These are phyloP conservation scores for Penicillium simplicissimum DNA, from an alignment of 495 filamentous ascomycete species.

Conservation along the genomic window DNA sequence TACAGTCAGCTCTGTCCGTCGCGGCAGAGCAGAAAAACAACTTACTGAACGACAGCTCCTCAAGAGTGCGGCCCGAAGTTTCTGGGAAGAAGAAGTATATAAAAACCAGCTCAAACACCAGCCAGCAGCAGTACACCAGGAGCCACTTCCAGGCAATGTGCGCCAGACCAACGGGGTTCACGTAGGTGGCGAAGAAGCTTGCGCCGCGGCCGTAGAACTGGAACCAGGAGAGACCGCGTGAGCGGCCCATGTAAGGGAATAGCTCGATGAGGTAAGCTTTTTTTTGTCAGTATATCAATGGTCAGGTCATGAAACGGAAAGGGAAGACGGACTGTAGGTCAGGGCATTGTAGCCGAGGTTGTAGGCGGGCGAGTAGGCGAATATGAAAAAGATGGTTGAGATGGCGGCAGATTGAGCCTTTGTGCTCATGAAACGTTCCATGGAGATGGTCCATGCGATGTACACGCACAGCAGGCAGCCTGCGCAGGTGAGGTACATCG, in stretches of 20 bases:
- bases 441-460: slow-evolving; percentile 60
- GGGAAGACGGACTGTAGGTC: slow-evolving; percentile 56
- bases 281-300: slow-evolving; percentile 6
- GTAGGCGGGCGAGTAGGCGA: slow-evolving; percentile 62
- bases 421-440: slow-evolving; percentile 52
- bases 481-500: slow-evolving; percentile 60
- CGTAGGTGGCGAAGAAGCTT: slow-evolving; percentile 60
- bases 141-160: slow-evolving; percentile 64
- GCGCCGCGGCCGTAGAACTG: slow-evolving; percentile 60
- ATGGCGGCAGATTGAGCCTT: slow-evolving; percentile 44
- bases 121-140: slow-evolving; percentile 62
- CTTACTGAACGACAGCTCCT: slow-evolving; percentile 66
- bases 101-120: slow-evolving; percentile 57
- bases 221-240: slow-evolving; percentile 62
- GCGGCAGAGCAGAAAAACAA: slow-evolving; percentile 11
- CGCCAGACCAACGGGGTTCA: slow-evolving; percentile 63
- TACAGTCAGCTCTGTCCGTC: slow-evolving; percentile 9
- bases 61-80: slow-evolving; percentile 60
- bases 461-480: slow-evolving; percentile 54
- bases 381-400: slow-evolving; percentile 63
- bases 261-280: slow-evolving; percentile 61
- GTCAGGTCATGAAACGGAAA: slow-evolving; percentile 7
- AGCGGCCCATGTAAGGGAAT: slow-evolving; percentile 62
- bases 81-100: slow-evolving; percentile 68
- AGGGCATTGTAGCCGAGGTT: slow-evolving; percentile 70